Evolutionary conservation across 2,329 filamentous ascomycete genomes (phyloP), one percentile per base, ranked within the genome.

Genomic region (Epichloe hybrida): DNA sequence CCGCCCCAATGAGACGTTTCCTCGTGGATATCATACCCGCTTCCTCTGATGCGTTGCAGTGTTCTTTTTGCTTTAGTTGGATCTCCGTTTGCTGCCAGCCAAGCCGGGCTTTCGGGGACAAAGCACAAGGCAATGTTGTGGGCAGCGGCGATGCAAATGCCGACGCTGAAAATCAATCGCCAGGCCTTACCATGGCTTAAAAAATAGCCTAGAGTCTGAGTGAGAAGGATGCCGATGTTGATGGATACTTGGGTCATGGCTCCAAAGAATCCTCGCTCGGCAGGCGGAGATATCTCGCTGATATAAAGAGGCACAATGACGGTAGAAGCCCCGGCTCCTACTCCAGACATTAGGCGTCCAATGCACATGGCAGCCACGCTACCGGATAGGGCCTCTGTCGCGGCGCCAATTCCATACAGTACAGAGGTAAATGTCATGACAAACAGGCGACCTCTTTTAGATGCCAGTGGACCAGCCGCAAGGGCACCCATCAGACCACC

Each of bases 221-320:
- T 84, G 27, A 81, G 69, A 42, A 98, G 69, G 49, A 98, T 96
- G 51, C 93, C 93, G 21, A 90, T 72, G 61, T 97, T 97, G 72
- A 90, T 90, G 67, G 89, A 90, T 61, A 97, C 83, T 64, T 98
- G 91, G 0, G 93, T 97, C 67, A 94, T 84, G 50, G 79, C 76
- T 12, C 81, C 81, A 62, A 95, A 97, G 55, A 95, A 80, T 5
- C 89, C 90, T 50, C 83, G 80, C 56, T 84, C 78, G 15, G 74
- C 70, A 0, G 80, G 80, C 4, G 91, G 93, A 0, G 90, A 84
- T 23, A 96, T 79, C 67, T 98, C 93, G 44, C 88, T 90, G 58
- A 98, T 88, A 71, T 95, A 98, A 20, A 98, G 79, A 0, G 93
- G 93, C 3, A 94, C 89, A 37, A 96, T 87, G 20, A 98, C 93